These are phyloP conservation scores for Vaccinium vitisidaea DNA, from an alignment of 148 eudicot species.

Conservation along the genomic window DNA sequence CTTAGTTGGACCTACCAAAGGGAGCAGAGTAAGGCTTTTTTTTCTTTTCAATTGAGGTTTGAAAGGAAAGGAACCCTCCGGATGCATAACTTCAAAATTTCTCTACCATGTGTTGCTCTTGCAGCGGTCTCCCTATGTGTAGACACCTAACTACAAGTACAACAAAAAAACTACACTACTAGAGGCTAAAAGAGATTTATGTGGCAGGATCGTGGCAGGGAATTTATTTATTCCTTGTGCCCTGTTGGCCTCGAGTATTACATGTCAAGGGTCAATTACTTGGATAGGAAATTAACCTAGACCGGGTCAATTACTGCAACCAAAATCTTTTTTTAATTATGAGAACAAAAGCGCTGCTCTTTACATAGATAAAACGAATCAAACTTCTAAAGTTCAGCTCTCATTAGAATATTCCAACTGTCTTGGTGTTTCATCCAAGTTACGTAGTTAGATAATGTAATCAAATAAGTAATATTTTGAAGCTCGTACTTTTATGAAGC, in stretches of 20 bases:
- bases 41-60: too few relatives aligned
- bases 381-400: not conserved
- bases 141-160: too few relatives aligned
- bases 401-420: not conserved
- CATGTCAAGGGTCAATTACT: not conserved
- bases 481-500: not conserved
- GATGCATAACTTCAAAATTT: too few relatives aligned
- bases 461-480: too few relatives aligned
- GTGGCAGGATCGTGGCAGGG: not conserved
- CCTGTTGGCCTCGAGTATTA: not conserved
- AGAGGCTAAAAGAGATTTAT: not conserved
- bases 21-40: too few relatives aligned
- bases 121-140: too few relatives aligned
- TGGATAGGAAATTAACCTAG: not conserved
- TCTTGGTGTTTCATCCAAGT: not conserved
- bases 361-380: not conserved
- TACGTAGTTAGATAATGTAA: not conserved
- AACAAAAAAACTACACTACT: not conserved
- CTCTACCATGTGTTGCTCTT: too few relatives aligned
- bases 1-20: too few relatives aligned
- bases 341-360: not conserved
- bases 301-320: not conserved
- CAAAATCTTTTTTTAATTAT: not conserved
- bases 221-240: not conserved
- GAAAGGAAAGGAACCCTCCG: too few relatives aligned